These are phyloP conservation scores for Lachancea dasiensis DNA, from an alignment of 805 yeast genomes.

Conservation along the genomic window DNA sequence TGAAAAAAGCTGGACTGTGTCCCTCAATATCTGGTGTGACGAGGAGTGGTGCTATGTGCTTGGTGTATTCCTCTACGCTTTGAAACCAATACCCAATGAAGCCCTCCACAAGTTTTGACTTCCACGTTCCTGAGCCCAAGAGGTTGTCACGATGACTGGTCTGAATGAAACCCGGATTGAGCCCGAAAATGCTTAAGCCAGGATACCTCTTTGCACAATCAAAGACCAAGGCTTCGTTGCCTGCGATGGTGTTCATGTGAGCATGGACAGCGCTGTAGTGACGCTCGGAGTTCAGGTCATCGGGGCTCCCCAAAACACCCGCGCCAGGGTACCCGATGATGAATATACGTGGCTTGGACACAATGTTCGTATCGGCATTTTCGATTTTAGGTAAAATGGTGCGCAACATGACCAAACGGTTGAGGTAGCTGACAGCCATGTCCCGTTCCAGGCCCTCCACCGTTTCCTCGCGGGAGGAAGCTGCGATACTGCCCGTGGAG, in stretches of 20 bases:
- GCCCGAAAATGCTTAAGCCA: conserved; percentile 30
- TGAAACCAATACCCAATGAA: conserved; percentile 30
- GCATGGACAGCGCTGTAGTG: conserved; percentile 26
- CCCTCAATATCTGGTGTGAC: conserved; percentile 28
- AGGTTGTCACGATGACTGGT: conserved; percentile 34
- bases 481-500: conserved; percentile 39
- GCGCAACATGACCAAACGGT: conserved; percentile 31
- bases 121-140: conserved; percentile 28
- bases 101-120: conserved; percentile 25
- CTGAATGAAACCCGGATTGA: conserved; percentile 37
- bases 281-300: conserved; percentile 33
- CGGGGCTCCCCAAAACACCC: conserved; percentile 29
- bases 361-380: background rate
- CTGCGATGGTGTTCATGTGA: conserved; percentile 40
- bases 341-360: conserved; percentile 31
- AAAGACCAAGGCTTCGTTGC: conserved; percentile 35
- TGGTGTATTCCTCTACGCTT: conserved; percentile 34
- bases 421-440: conserved; percentile 36
- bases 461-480: conserved; percentile 30
- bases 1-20: conserved; percentile 29
- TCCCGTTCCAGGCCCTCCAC: conserved; percentile 36
- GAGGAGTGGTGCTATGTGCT: conserved; percentile 29
- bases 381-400: conserved; percentile 19
- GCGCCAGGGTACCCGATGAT: conserved; percentile 38
- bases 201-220: conserved; percentile 20